phyloP scores from a whole-genome alignment of 257 asterid species.

The Jasminum sambac region DNA sequence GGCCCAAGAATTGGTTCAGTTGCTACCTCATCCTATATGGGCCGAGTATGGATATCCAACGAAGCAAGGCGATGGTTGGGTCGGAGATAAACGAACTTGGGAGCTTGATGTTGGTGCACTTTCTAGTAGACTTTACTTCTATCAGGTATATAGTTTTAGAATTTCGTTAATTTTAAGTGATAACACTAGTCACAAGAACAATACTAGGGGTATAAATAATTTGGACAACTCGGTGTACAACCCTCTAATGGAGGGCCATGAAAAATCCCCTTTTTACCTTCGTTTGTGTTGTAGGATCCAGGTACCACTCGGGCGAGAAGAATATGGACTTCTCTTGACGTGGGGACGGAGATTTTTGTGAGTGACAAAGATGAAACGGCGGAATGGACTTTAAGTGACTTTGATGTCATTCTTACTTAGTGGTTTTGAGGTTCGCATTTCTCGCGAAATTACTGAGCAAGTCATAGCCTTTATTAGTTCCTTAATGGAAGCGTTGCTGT shows the following conservation, averaged over 20 bases:
- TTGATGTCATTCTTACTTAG: conserved; percentile 58
- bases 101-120: conserved; percentile 79
- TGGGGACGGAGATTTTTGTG: conserved; percentile 76
- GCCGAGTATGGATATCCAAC: conserved; percentile 71
- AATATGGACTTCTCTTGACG: conserved; percentile 75
- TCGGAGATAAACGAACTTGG: conserved; percentile 54
- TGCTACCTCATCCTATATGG: conserved; percentile 74
- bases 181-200: no score
- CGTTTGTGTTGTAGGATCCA: conserved; percentile 49
- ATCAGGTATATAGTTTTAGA: conserved; percentile 34
- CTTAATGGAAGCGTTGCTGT: not conserved
- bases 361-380: conserved; percentile 68
- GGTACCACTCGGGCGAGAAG: conserved; percentile 61
- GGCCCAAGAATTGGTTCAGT: conserved; percentile 64
- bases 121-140: conserved; percentile 62
- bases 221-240: no score
- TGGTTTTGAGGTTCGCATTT: not conserved
- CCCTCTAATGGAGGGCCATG: no score
- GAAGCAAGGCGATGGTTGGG: conserved; percentile 60
- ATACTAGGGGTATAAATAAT: no score
- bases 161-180: no score
- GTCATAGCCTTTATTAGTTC: not conserved
- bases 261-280: no score
- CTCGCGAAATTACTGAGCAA: no score
- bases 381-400: conserved; percentile 68